phyloP scores from a whole-genome alignment of 352 stramenopile genomes.

The Globisporangium heterothallicum region DNA sequence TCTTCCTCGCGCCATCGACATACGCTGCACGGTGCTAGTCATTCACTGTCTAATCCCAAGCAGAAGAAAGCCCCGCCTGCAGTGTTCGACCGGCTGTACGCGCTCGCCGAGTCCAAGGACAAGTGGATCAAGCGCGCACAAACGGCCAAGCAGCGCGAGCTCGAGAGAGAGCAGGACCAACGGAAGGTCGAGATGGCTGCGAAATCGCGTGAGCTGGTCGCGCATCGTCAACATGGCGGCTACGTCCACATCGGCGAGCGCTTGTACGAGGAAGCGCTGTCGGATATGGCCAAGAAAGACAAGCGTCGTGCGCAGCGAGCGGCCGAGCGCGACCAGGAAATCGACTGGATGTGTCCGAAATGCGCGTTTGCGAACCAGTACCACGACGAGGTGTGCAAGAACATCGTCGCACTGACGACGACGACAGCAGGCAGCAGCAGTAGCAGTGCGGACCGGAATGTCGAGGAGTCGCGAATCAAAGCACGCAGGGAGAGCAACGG shows the following conservation, averaged over 20 bases:
- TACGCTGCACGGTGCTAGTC: slow-evolving; percentile 3
- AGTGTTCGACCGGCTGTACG: slow-evolving; percentile 63
- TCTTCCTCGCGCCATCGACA: slow-evolving; percentile 4
- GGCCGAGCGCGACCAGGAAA: slow-evolving; percentile 35
- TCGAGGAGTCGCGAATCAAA: background rate
- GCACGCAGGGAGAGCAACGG: slow-evolving; percentile 15
- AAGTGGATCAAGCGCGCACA: slow-evolving; percentile 73
- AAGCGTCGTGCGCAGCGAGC: slow-evolving; percentile 36
- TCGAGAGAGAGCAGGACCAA: slow-evolving; percentile 36
- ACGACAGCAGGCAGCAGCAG: background rate
- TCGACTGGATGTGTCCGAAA: slow-evolving; percentile 79
- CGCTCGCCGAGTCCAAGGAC: slow-evolving; percentile 59
- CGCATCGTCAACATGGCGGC: slow-evolving; percentile 34
- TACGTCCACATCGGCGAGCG: slow-evolving; percentile 67
- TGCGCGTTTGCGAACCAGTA: slow-evolving; percentile 62
- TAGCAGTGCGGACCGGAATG: too few species aligned
- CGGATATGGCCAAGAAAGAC: slow-evolving; percentile 60
- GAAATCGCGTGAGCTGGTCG: slow-evolving; percentile 57
- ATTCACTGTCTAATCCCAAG: slow-evolving; percentile 15
- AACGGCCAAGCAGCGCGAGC: slow-evolving; percentile 58
- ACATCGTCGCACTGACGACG: slow-evolving; percentile 22
- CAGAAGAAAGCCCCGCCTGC: slow-evolving; percentile 20
- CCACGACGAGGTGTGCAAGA: slow-evolving; percentile 53
- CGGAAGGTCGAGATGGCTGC: slow-evolving; percentile 47
- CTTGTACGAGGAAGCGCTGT: slow-evolving; percentile 66